phyloP scores from a whole-genome alignment of 371 early-diverging fungal species.

The Zopfochytrium polystomum region DNA sequence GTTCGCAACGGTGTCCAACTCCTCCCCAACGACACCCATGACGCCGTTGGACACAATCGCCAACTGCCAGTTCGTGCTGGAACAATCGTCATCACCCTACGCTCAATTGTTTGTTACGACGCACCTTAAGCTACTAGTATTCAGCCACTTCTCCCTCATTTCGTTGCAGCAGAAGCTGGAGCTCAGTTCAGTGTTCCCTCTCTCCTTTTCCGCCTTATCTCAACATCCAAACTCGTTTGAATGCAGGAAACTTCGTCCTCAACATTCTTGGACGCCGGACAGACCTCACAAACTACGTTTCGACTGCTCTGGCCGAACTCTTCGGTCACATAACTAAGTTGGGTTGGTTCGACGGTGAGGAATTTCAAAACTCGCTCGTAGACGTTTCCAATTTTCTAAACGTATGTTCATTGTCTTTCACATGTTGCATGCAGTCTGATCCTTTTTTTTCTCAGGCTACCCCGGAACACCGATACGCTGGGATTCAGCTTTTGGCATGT shows the following conservation, averaged over 20 bases:
- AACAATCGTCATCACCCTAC: conserved; percentile 66
- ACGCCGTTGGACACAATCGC: conserved; percentile 70
- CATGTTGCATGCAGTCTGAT: not conserved
- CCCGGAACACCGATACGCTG: conserved; percentile 61
- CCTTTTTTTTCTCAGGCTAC: conserved; percentile 47
- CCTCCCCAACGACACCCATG: conserved; percentile 39
- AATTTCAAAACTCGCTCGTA: conserved; percentile 63
- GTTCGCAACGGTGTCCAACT: conserved; percentile 47
- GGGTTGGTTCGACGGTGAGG: conserved; percentile 76
- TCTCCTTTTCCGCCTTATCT: not conserved
- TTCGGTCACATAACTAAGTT: conserved; percentile 74
- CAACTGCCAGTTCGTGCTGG: conserved; percentile 66
- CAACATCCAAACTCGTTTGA: not conserved
- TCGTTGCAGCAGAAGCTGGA: conserved; percentile 58
- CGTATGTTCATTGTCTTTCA: conserved; percentile 32
- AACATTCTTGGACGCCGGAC: conserved; percentile 61
- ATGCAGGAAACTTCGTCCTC: conserved; percentile 61
- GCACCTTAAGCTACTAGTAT: conserved; percentile 65
- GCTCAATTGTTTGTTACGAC: conserved; percentile 66
- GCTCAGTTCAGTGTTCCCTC: conserved; percentile 66
- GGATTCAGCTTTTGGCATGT: conserved; percentile 55
- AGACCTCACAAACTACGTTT: conserved; percentile 65
- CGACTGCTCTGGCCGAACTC: conserved; percentile 64
- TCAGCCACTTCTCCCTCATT: conserved; percentile 69
- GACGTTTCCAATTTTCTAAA: conserved; percentile 67